Evolutionary conservation across 768 basidiomycete species (phyloP).

Genomic region (Boletus sp.): DNA sequence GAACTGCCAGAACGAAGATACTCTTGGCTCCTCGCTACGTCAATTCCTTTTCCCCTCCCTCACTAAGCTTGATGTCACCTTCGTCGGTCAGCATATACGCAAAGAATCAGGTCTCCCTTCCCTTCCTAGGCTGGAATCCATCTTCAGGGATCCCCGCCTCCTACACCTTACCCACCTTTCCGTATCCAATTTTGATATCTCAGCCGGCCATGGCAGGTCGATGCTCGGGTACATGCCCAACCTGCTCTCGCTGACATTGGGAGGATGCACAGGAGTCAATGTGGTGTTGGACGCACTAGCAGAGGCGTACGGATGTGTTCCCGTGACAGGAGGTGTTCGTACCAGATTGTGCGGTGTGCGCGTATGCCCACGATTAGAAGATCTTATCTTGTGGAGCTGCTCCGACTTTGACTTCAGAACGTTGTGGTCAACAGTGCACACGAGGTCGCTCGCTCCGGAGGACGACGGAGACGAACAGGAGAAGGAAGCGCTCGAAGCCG

Average conservation of each 20-base stretch:
- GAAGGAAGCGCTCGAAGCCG: conserved; percentile 14
- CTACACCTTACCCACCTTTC: conserved; percentile 50
- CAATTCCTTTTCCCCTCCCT: conserved; percentile 46
- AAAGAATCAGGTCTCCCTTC: conserved; percentile 27
- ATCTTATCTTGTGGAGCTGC: conserved; percentile 53
- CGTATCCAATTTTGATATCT: conserved; percentile 46
- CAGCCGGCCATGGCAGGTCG: conserved; percentile 36
- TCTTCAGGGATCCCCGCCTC: conserved; percentile 58
- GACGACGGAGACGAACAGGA: conserved; percentile 15
- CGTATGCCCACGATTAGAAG: conserved; percentile 49
- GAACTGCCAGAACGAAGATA: conserved; percentile 41
- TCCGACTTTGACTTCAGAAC: conserved; percentile 39
- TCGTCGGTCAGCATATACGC: conserved; percentile 31
- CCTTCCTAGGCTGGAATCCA: conserved; percentile 48
- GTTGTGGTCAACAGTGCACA: conserved; percentile 38
- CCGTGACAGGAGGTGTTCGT: conserved; percentile 10
- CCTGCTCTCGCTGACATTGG: conserved; percentile 47
- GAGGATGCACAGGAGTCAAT: conserved; percentile 43
- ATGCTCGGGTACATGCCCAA: conserved; percentile 54
- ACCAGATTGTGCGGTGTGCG: conserved; percentile 38
- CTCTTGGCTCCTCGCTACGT: conserved; percentile 37
- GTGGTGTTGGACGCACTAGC: conserved; percentile 41
- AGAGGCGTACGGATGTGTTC: conserved; percentile 34
- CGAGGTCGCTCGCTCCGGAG: conserved; percentile 26
- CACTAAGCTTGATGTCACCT: conserved; percentile 44